Conservation (phyloP, 73 alveolate species). For the Loxodes magnus region DNA sequence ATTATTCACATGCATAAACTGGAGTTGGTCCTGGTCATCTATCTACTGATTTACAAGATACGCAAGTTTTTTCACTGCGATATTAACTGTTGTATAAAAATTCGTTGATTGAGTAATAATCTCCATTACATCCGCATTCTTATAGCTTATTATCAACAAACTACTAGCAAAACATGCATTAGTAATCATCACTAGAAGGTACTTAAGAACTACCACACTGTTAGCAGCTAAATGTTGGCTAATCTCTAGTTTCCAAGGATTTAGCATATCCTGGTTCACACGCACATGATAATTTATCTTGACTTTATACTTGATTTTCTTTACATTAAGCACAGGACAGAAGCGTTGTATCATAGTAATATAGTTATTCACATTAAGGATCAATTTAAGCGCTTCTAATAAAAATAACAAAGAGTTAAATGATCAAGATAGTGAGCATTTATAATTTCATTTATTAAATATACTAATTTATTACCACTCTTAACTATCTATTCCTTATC, state of each 20-base stretch:
- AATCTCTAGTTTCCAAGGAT: neutral
- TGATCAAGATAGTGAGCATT: too few species aligned
- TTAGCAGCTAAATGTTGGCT: neutral
- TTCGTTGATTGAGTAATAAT: neutral
- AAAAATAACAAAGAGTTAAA: too few species aligned
- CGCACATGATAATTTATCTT: neutral
- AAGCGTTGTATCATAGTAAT: slow-evolving; percentile 2
- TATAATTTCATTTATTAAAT: too few species aligned
- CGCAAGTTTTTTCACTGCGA: neutral
- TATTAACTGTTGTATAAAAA: neutral
- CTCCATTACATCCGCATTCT: slow-evolving; percentile 2
- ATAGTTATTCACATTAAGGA: too few species aligned
- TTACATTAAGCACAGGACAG: slow-evolving; percentile 4
- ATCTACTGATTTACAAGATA: neutral
- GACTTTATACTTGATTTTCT: slow-evolving; percentile 1
- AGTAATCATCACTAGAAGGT: slow-evolving; percentile 9
- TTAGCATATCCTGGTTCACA: slow-evolving; percentile 8
- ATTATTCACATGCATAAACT: slow-evolving; percentile 4
- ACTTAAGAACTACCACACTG: neutral
- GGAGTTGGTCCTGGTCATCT: neutral
- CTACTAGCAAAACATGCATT: neutral
- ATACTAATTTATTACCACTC: too few species aligned
- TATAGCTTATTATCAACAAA: neutral
- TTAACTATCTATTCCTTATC: too few species aligned
- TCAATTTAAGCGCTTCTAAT: too few species aligned